Percentiles rank a stretch among this genome's conserved stretches.
phyloP scores from a whole-genome alignment of 345 rosid species.

The Dimocarpus longan region DNA sequence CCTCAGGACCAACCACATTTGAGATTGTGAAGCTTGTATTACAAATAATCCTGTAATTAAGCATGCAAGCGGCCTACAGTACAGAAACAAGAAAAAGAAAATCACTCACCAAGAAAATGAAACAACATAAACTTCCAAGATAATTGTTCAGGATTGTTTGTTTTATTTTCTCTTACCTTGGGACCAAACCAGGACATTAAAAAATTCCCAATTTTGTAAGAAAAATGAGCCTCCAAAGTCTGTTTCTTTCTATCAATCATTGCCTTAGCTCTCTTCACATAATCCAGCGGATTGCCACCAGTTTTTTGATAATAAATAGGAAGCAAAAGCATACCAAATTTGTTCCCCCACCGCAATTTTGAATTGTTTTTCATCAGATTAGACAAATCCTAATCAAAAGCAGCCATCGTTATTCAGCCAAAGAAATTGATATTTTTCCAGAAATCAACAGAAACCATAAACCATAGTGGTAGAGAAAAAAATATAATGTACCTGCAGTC shows the following conservation, averaged over 20 bases:
- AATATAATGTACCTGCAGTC: constrained; percentile 37
- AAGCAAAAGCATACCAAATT: constrained; percentile 51
- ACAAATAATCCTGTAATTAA: constrained; percentile 53
- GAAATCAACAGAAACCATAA: background rate
- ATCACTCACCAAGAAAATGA: background rate
- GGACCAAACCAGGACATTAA: constrained; percentile 47
- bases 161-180: constrained; percentile 32
- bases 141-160: background rate
- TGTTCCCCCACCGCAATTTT: constrained; percentile 53
- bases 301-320: constrained; percentile 43
- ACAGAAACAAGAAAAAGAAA: background rate
- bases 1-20: constrained; percentile 53
- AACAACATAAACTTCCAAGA: too few species aligned
- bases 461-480: background rate
- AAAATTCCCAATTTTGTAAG: constrained; percentile 40
- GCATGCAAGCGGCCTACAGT: constrained; percentile 44
- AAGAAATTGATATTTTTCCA: background rate
- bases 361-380: constrained; percentile 37
- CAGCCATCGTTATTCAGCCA: background rate
- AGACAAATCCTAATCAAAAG: constrained; percentile 36
- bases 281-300: constrained; percentile 35
- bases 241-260: constrained; percentile 57
- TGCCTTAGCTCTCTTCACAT: constrained; percentile 49
- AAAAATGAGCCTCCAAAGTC: constrained; percentile 52
- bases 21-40: constrained; percentile 59